phyloP scores from a whole-genome alignment of 805 yeast species.

The Kluyveromyces aestuarii region DNA sequence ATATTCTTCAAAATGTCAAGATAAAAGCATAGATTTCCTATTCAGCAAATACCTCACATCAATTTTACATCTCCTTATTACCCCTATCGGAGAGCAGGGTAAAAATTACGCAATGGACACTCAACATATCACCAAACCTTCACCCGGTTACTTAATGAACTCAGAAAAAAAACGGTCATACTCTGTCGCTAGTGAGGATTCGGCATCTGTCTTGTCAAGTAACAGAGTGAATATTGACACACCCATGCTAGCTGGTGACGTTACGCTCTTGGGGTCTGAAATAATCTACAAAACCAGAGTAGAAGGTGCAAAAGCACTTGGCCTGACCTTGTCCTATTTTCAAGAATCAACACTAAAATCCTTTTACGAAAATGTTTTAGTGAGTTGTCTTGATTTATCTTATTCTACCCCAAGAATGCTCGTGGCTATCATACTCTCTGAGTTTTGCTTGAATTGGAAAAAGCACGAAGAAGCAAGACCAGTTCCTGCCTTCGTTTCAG shows the following conservation, averaged over 20 bases:
- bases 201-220: constrained; percentile 22
- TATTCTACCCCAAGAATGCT: constrained; percentile 78
- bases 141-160: constrained; percentile 32
- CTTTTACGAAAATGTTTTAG: constrained; percentile 31
- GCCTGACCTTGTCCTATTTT: constrained; percentile 49
- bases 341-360: constrained; percentile 32
- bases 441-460: constrained; percentile 39
- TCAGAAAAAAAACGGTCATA: constrained; percentile 24
- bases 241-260: constrained; percentile 87
- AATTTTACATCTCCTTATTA: constrained; percentile 60
- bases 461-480: constrained; percentile 7
- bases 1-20: constrained; percentile 26
- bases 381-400: constrained; percentile 42
- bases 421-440: constrained; percentile 60
- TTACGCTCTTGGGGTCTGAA: constrained; percentile 71
- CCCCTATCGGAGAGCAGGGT: constrained; percentile 92
- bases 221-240: constrained; percentile 81
- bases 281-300: constrained; percentile 67
- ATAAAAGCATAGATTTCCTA: constrained; percentile 40
- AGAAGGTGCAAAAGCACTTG: constrained; percentile 68
- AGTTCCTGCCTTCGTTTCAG: constrained; percentile 24
- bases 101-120: constrained; percentile 80
- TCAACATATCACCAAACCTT: constrained; percentile 66
- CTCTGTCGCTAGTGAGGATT: constrained; percentile 24
- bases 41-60: constrained; percentile 52